Evolutionary conservation across 1,139 yeast genomes (phyloP).

Genomic region (Scheffersomyces cryptocercus): DNA sequence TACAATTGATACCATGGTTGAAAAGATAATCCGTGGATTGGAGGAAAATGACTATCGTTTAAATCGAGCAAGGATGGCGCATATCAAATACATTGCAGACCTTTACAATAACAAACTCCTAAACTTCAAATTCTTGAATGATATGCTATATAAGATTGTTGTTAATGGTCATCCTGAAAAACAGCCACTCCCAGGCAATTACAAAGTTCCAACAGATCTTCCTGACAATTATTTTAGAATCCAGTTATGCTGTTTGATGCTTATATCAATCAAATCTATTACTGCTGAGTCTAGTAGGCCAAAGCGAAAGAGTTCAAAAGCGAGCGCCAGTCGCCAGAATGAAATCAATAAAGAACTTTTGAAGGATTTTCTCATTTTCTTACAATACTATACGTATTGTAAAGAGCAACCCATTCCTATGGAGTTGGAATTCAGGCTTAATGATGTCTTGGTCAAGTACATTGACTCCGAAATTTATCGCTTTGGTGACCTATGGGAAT

Average conservation of each 20-base stretch:
- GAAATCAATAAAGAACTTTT: constrained; percentile 26
- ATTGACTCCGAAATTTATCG: constrained; percentile 27
- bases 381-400: constrained; percentile 73
- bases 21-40: constrained; percentile 62
- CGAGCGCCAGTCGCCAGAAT: constrained; percentile 1
- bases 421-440: constrained; percentile 60
- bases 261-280: constrained; percentile 16
- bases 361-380: constrained; percentile 54
- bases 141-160: constrained; percentile 58
- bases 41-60: constrained; percentile 63
- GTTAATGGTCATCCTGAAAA: constrained; percentile 70
- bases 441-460: constrained; percentile 39
- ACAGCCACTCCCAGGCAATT: constrained; percentile 52
- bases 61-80: constrained; percentile 64
- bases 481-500: constrained; percentile 41
- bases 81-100: constrained; percentile 61
- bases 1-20: constrained; percentile 67
- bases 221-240: constrained; percentile 75
- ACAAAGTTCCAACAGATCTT: constrained; percentile 51
- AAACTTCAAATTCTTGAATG: constrained; percentile 47
- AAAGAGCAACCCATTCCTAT: constrained; percentile 66
- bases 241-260: constrained; percentile 45
- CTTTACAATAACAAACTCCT: constrained; percentile 54
- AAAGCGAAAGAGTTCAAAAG: constrained; percentile 1
- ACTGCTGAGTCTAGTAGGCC: background rate